Evolutionary conservation across 2,329 filamentous ascomycete genomes (phyloP), one percentile per base, ranked within the genome.

Genomic region (Fusarium ramigenum): DNA sequence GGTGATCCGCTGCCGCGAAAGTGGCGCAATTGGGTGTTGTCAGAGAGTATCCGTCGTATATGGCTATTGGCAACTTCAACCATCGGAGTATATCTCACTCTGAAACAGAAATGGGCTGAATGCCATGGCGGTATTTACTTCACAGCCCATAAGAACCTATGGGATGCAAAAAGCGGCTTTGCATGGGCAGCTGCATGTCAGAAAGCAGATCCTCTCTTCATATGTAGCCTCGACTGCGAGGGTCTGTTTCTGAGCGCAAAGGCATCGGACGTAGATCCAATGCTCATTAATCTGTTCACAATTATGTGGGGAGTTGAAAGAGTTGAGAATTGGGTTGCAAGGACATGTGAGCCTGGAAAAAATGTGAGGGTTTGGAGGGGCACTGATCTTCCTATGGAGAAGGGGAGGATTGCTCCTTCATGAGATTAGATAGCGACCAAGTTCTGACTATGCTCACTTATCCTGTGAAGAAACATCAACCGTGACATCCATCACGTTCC

Each of bases 221-320:
- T 68, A 5, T 68, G 65, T 19, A 69, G 65, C 4, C 8, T 68
- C 2, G 63, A 68, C 7, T 68, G 65, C 1, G 65, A 68, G n/a
- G 60, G 42, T 23, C n/a, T 68, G 1, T 68, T 68, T 9, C 10
- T 68, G 1, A 68, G 23, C 16, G 42, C 63, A 12, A 68, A 44
- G 10, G 63, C 65, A 9, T 32, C 47, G 4, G 65, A 68, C 6
- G 42, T 68, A 1, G 65, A 68, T 9, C 43, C 30, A 0, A 49
- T 68, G 49, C 37, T 68, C 0, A 28, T 63, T 2, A 68, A 68
- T 12, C 16, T 68, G 25, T 68, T 68, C 2, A 68, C 65, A 0
- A 68, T 68, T 10, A 68, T 68, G 65, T 68, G 65, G 65, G 63
- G 65, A 2, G 42, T 61, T 5, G 65, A 68, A 16, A 63, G 65